A percentile compares a stretch with the other conserved stretches of the same genome.
Evolutionary conservation across 768 basidiomycete species (phyloP).

Genomic region (Russula olivacea): DNA sequence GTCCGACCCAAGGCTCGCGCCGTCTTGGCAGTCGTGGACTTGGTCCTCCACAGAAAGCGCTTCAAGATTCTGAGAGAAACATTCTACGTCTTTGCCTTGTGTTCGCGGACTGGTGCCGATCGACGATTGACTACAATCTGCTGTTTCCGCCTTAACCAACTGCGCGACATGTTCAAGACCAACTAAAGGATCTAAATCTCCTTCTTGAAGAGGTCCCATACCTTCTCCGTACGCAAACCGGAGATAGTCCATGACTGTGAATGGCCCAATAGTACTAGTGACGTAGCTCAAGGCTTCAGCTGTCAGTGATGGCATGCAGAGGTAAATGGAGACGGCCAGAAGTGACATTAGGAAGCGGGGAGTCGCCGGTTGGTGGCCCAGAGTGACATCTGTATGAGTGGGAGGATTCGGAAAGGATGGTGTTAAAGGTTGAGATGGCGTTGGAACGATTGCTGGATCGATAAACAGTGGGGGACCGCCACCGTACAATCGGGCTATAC

Average conservation of each 20-base stretch:
- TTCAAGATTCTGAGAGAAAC: conserved; percentile 12
- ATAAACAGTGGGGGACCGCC: conserved; percentile 73
- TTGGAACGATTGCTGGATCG: conserved; percentile 58
- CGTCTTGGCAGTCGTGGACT: background rate
- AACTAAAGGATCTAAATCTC: conserved; percentile 55
- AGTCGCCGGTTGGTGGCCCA: conserved; percentile 63
- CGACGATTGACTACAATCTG: background rate
- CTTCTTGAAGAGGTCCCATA: conserved; percentile 39
- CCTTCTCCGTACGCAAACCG: conserved; percentile 74
- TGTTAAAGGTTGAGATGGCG: conserved; percentile 62
- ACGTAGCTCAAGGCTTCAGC: conserved; percentile 70
- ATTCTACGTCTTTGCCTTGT: background rate
- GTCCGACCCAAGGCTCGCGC: background rate
- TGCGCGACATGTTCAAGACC: conserved; percentile 66
- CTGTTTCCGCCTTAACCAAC: conserved; percentile 36
- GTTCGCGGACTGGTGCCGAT: conserved; percentile 1
- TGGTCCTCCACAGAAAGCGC: conserved; percentile 9
- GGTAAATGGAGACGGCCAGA: conserved; percentile 80
- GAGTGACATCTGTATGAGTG: conserved; percentile 34
- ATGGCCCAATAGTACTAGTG: conserved; percentile 69
- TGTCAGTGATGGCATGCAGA: conserved; percentile 72
- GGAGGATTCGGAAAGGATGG: conserved; percentile 44
- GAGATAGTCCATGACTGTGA: conserved; percentile 70
- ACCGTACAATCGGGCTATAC: conserved; percentile 82
- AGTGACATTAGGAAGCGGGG: conserved; percentile 81